Evolutionary conservation across 2,329 filamentous ascomycete genomes (phyloP).

Genomic region (Remersonia thermophila): DNA sequence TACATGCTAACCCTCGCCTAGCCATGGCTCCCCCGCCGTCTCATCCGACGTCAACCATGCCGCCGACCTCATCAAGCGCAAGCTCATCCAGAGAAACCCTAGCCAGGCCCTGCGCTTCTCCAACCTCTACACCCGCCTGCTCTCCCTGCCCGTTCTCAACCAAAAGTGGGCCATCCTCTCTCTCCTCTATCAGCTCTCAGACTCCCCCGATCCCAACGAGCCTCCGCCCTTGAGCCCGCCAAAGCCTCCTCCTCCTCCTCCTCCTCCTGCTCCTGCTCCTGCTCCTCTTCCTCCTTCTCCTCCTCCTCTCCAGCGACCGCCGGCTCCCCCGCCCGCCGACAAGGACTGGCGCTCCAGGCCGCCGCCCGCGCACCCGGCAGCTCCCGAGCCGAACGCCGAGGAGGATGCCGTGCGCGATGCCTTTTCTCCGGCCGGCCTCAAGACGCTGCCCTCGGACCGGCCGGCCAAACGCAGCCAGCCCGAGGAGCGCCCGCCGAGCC

Average conservation of each 20-base stretch:
- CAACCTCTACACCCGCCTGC: slow-evolving; percentile 77
- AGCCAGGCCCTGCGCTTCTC: slow-evolving; percentile 75
- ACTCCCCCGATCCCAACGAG: slow-evolving; percentile 46
- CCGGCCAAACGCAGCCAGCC: slow-evolving; percentile 24
- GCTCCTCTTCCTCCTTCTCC: slow-evolving; percentile 17
- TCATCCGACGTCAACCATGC: slow-evolving; percentile 77
- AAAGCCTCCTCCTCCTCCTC: slow-evolving; percentile 23
- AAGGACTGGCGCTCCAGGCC: slow-evolving; percentile 24
- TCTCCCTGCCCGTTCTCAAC: slow-evolving; percentile 82
- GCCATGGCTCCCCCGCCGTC: slow-evolving; percentile 40
- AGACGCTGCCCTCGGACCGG: slow-evolving; percentile 30
- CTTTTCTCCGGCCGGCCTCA: slow-evolving; percentile 41
- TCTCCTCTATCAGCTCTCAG: slow-evolving; percentile 72
- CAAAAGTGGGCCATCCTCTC: slow-evolving; percentile 97
- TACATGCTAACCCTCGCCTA: background rate
- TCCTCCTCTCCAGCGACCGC: no score
- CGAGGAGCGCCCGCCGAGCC: slow-evolving; percentile 16
- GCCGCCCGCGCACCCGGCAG: no score
- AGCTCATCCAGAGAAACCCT: slow-evolving; percentile 65
- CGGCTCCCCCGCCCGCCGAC: slow-evolving; percentile 20
- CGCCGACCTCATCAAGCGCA: slow-evolving; percentile 81
- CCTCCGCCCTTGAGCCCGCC: slow-evolving; percentile 33
- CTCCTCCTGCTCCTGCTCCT: slow-evolving; percentile 14
- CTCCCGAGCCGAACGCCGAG: slow-evolving; percentile 20
- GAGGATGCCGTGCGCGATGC: slow-evolving; percentile 40